These are phyloP conservation scores for Cucumis melo DNA, from an alignment of 306 rosid species.

Conservation along the genomic window DNA sequence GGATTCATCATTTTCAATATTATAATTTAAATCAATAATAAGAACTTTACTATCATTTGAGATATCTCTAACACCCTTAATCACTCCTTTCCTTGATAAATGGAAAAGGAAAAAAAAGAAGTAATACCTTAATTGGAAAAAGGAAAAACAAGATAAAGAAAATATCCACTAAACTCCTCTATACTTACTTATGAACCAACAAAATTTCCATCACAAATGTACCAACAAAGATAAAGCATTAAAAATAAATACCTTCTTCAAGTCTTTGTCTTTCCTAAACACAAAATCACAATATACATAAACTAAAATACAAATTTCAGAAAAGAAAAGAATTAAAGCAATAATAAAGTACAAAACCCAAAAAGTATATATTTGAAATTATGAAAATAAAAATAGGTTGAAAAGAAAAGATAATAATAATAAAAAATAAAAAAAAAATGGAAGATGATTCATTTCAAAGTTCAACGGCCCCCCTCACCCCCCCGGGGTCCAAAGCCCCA, in stretches of 20 bases:
- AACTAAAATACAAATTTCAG: background rate
- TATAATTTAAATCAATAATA: too few relatives aligned
- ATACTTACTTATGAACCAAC: too few relatives aligned
- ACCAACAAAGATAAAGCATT: background rate
- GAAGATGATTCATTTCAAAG: background rate
- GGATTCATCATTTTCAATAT: too few relatives aligned
- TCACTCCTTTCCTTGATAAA: too few relatives aligned
- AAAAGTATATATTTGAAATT: background rate
- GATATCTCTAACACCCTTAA: too few relatives aligned
- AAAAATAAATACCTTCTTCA: background rate
- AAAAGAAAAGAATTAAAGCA: background rate
- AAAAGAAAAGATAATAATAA: background rate
- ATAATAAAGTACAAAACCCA: background rate
- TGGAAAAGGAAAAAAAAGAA: too few relatives aligned
- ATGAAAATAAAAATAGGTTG: background rate
- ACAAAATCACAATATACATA: background rate
- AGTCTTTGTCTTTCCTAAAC: background rate
- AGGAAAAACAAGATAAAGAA: too few relatives aligned
- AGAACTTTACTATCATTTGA: too few relatives aligned
- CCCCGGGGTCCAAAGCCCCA: background rate
- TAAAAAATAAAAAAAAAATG: too few relatives aligned
- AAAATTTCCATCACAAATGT: too few relatives aligned
- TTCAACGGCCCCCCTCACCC: background rate
- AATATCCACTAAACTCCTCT: too few relatives aligned
- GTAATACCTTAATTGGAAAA: too few relatives aligned